A percentile compares a stretch with the other conserved stretches of the same genome.
These are phyloP conservation scores for Termitomyces sp. DNA, from an alignment of 768 basidiomycete genomes.

Conservation along the genomic window DNA sequence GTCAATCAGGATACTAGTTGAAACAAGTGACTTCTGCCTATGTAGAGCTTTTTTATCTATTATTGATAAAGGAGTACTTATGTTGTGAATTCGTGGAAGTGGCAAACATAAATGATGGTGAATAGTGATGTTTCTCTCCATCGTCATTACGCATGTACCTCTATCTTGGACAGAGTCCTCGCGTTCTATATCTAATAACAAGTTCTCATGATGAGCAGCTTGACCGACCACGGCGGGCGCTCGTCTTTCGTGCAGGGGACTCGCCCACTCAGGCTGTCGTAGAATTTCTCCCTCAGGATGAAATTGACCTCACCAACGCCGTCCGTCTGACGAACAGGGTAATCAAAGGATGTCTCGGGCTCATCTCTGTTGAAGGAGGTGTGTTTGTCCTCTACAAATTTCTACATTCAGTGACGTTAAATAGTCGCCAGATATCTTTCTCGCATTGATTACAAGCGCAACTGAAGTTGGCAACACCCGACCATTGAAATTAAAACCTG, in stretches of 20 bases:
- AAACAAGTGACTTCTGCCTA: background rate
- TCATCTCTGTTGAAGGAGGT: slow-evolving; percentile 72
- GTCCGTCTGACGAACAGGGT: slow-evolving; percentile 65
- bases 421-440: slow-evolving; percentile 66
- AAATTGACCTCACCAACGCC: slow-evolving; percentile 62
- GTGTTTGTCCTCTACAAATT: slow-evolving; percentile 15
- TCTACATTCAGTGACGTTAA: background rate
- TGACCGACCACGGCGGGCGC: slow-evolving; percentile 55
- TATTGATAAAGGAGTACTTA: background rate
- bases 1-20: slow-evolving; percentile 9
- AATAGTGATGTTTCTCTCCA: background rate
- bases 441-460: slow-evolving; percentile 74
- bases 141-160: slow-evolving; percentile 55
- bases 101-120: background rate
- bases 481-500: slow-evolving; percentile 49
- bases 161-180: slow-evolving; percentile 62
- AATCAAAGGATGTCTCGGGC: slow-evolving; percentile 80
- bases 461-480: slow-evolving; percentile 71
- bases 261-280: slow-evolving; percentile 66
- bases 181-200: slow-evolving; percentile 69
- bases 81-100: background rate
- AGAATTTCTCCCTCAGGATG: slow-evolving; percentile 72
- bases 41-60: background rate
- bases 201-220: slow-evolving; percentile 58
- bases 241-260: slow-evolving; percentile 67